Conservation (phyloP, 768 basidiomycete genomes). For the Mycena kentingensis region DNA sequence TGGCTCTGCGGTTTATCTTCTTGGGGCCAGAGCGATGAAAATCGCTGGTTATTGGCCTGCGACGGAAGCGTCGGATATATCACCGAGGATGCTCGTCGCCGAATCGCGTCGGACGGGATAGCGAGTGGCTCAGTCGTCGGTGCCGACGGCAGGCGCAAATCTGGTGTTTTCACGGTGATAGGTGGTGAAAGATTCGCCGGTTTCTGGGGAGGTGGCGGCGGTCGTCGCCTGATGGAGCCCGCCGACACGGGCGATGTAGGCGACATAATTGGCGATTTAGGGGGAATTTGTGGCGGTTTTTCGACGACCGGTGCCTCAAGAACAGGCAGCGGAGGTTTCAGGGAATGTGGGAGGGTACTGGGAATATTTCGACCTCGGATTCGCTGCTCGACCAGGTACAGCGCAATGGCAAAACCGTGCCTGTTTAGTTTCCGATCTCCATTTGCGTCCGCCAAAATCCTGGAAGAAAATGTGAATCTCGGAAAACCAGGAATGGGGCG, state of each 20-base stretch:
- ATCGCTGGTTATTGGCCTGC: conserved; percentile 4
- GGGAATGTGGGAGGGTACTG: conserved; percentile 34
- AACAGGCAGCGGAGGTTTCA: conserved; percentile 41
- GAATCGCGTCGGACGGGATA: too few species aligned
- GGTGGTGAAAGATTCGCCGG: background rate
- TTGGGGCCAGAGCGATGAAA: conserved; percentile 11
- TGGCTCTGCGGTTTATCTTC: background rate
- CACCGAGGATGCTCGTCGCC: background rate
- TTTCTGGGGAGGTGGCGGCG: background rate
- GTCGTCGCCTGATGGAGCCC: too few species aligned
- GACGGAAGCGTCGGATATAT: conserved; percentile 12
- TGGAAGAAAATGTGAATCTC: conserved; percentile 22
- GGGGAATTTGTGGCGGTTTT: background rate
- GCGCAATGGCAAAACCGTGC: conserved; percentile 55
- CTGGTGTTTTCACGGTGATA: background rate
- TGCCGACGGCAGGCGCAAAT: too few species aligned
- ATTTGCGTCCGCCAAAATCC: conserved; percentile 52
- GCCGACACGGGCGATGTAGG: too few species aligned
- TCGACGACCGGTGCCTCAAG: background rate
- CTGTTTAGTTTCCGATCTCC: conserved; percentile 47
- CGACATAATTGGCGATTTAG: background rate
- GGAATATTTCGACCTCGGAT: conserved; percentile 45
- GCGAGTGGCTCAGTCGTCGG: too few species aligned
- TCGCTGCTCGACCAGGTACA: conserved; percentile 50
- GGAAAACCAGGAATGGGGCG: background rate